Conservation (phyloP, 83 land plant species). For the Larix sibirica region DNA sequence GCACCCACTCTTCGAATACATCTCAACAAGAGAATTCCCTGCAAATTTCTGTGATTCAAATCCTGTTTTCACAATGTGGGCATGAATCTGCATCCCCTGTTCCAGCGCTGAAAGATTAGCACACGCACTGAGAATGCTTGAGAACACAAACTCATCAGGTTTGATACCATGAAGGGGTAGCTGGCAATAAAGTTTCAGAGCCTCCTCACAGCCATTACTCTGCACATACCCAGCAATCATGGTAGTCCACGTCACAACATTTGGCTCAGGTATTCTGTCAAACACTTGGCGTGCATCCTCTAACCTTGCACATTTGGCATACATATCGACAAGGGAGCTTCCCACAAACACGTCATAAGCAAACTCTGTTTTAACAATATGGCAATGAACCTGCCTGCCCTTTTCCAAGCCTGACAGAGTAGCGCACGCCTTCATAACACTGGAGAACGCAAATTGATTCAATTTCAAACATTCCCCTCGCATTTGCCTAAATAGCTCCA, state of each 20-base stretch:
- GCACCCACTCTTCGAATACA: conserved; percentile 75
- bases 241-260: conserved; percentile 65
- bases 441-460: conserved; percentile 53
- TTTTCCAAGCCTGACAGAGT: conserved; percentile 47
- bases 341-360: conserved; percentile 34
- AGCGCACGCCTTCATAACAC: conserved; percentile 47
- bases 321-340: conserved; percentile 58
- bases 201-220: conserved; percentile 41
- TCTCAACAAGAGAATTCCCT: conserved; percentile 69
- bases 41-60: conserved; percentile 31
- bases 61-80: conserved; percentile 35
- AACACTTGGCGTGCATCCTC: conserved; percentile 42
- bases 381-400: conserved; percentile 51
- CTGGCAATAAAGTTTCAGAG: conserved; percentile 48
- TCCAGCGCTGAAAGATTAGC: conserved; percentile 57
- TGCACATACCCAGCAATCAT: conserved; percentile 61
- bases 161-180: conserved; percentile 37
- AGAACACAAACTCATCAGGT: conserved; percentile 61
- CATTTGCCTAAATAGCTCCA: conserved; percentile 45
- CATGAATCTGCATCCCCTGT: conserved; percentile 58
- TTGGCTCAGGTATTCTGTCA: conserved; percentile 53
- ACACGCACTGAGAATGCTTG: conserved; percentile 51
- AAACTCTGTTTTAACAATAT: conserved; percentile 35
- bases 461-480: conserved; percentile 13
- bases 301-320: conserved; percentile 42